These are phyloP conservation scores for Parmelia sp. DNA, from an alignment of 495 filamentous ascomycete genomes.

Conservation along the genomic window DNA sequence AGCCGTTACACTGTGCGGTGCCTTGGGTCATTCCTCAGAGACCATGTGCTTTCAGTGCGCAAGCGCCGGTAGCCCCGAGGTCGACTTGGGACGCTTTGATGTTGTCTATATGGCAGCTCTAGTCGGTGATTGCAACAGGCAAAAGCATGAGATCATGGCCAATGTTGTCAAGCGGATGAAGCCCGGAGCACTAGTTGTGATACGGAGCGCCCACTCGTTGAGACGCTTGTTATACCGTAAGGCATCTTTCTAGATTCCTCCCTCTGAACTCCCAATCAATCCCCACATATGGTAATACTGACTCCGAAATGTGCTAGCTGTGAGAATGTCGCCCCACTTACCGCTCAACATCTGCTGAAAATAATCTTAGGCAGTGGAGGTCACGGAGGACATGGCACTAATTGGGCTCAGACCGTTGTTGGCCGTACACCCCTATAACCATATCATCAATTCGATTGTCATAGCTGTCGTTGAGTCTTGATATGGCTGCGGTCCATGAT, in stretches of 20 bases:
- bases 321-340: constrained; percentile 18
- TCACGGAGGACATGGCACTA: constrained; percentile 18
- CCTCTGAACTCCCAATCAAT: no score
- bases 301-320: no score
- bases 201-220: constrained; percentile 38
- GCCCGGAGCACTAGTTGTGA: constrained; percentile 34
- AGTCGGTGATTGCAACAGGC: constrained; percentile 33
- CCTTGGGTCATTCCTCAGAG: constrained; percentile 24
- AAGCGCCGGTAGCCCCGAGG: constrained; percentile 26
- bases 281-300: no score
- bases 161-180: constrained; percentile 32
- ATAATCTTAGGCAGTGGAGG: constrained; percentile 25
- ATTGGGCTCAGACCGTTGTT: constrained; percentile 31
- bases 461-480: constrained; percentile 22
- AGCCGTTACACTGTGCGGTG: constrained; percentile 26
- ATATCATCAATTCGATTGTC: constrained; percentile 42
- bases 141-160: constrained; percentile 34
- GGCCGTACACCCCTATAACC: constrained; percentile 38
- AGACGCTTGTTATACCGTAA: constrained; percentile 42
- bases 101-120: constrained; percentile 44
- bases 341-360: constrained; percentile 2
- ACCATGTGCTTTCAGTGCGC: constrained; percentile 31
- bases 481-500: background rate
- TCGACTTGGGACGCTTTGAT: constrained; percentile 31
- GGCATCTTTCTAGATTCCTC: no score